Percentiles rank a stretch among this genome's conserved stretches.
These are phyloP conservation scores for Pseudophaeomoniella oleicola DNA, from an alignment of 2,329 filamentous ascomycete species.

Conservation along the genomic window DNA sequence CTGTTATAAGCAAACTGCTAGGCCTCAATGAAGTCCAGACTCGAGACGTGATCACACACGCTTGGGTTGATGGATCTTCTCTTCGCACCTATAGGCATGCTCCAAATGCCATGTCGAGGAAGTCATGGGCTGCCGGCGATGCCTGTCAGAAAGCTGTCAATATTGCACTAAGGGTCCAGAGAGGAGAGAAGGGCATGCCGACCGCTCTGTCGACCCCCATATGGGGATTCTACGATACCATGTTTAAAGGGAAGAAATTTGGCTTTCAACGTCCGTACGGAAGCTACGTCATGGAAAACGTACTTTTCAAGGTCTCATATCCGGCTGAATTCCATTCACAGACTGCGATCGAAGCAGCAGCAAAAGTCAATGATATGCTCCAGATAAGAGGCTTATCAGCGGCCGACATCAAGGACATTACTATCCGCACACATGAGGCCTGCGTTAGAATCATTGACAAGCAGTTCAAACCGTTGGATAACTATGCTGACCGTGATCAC, in stretches of 20 bases:
- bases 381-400: constrained; percentile 77
- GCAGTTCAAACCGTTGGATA: constrained; percentile 99
- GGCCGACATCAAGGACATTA: constrained; percentile 82
- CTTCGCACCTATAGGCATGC: constrained; percentile 94
- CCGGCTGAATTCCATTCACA: constrained; percentile 66
- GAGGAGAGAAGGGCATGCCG: constrained; percentile 79
- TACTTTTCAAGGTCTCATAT: constrained; percentile 99
- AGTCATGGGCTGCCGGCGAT: constrained; percentile 97
- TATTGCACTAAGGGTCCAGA: constrained; percentile 76
- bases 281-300: constrained; percentile 99
- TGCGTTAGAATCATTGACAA: constrained; percentile 99
- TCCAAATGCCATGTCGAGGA: constrained; percentile 98
- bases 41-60: constrained; percentile 87
- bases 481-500: constrained; percentile 98
- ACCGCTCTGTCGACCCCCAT: constrained; percentile 83
- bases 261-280: constrained; percentile 92
- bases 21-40: constrained; percentile 82
- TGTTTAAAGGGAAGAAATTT: constrained; percentile 93
- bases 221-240: constrained; percentile 98
- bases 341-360: constrained; percentile 88
- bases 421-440: constrained; percentile 93
- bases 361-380: constrained; percentile 74
- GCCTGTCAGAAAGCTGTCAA: constrained; percentile 93
- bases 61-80: constrained; percentile 92
- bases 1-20: constrained; percentile 90